Evolutionary conservation across 768 basidiomycete genomes (phyloP), one percentile per base, ranked within the genome.

Genomic region (Rhodotorula diobovata): DNA sequence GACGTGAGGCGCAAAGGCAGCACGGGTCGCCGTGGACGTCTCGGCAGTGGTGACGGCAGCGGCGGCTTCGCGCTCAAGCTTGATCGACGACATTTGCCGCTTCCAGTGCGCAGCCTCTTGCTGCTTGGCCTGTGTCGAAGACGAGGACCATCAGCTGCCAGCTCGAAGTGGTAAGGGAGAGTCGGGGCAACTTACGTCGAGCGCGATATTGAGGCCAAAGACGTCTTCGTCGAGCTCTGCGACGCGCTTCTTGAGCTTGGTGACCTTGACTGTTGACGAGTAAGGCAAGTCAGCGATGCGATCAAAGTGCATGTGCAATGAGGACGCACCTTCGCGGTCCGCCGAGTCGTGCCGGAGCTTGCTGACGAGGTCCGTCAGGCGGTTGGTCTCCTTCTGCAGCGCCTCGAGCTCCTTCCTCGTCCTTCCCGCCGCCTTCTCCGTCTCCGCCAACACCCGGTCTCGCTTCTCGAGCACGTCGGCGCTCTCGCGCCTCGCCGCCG

Each of bases 171-270:
- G 7, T 30, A 35, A 4, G 30, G 34, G 18, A 12, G 10, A 18
- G 30, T 10, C 6, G 1, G n/a, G 23, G 6, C 2, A n/a, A 54
- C 70, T 15, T 15, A 69, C 77, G 50, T 78, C 76, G 53, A 78
- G 73, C 9, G 77, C 77, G 30, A 78, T 75, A 63, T 76, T 77
- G 59, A 78, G 67, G 18, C 76, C 75, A 28, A 77, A 72, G 16
- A 73, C 67, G 54, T 78, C 77, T 23, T 78, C 77, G 35, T 73
- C 64, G 25, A 77, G 69, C 61, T 77, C 75, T 10, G 73, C 76
- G 15, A 66, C 67, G n/a, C 69, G 63, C 64, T 78, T 78, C 56
- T 66, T 68, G 11, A 78, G 69, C 53, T 71, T 71, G 18, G 74
- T 61, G 58, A 77, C 54, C 39, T 71, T 75, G 64, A 76, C 76